Evolutionary conservation across 2,329 filamentous ascomycete species (phyloP), one percentile per base, ranked within the genome.

Genomic region (Monilinia polystroma): DNA sequence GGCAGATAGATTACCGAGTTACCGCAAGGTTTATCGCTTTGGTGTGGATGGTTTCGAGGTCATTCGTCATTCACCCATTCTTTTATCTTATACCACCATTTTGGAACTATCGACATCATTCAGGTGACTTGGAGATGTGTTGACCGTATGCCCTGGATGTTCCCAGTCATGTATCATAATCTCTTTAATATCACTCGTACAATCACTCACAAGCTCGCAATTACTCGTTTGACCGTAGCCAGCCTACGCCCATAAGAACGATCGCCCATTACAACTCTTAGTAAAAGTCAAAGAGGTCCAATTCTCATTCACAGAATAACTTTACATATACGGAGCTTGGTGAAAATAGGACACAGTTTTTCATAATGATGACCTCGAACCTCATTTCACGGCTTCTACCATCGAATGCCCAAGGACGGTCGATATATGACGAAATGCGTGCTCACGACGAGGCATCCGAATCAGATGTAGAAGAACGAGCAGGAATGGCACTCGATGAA

Each of bases 351-450:
- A 12, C 43, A 29, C 10, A 32, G 29, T 29, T 55, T 65, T 26
- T 29, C 63, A 71, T 26, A 29, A 77, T 75, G 70, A 77, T 77
- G 75, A 68, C 72, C 23, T 77, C 76, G 23, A 76, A 76, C 45
- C 64, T 77, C 16, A 66, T 77, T 51, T 77, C 76, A 18, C 73
- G 75, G 52, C 64, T 77, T 20, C 68, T 77, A 53, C 75, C 76
- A 16, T 64, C 72, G 43, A 77, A 76, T 56, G 62, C 72, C 16
- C 68, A 71, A 47, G 72, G 70, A 5, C 71, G 74, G n/a, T 77
- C 76, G 11, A 77, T 77, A 43, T 77, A 77, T 66, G 75, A 77
- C 45, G 76, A 77, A 45, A 71, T 77, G 11, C 71, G 73, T 66
- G 73, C 71, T 52, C 74, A 75, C 35, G 75, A 76, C 53, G 75